Base-by-base conservation (phyloP, 2,329 filamentous ascomycete species). In the Phoma sp. region DNA sequence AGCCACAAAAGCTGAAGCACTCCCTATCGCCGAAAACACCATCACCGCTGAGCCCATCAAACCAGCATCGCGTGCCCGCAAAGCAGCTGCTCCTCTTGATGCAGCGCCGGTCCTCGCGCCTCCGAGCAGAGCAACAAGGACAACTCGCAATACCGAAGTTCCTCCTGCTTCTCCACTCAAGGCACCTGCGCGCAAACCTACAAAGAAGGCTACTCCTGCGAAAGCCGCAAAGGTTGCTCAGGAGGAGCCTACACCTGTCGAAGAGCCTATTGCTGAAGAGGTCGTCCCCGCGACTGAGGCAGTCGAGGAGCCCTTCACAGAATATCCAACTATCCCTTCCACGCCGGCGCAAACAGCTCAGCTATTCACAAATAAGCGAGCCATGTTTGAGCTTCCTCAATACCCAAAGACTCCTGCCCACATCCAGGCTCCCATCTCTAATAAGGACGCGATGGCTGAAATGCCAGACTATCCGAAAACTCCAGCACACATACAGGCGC, bases 351-450 rank as follows among this genome's bases (percentile, higher is more conserved):
- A 65, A n/a, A 51, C 57, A 29, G 13, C 25, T 7, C 57, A 58
- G 35, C 57, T 59, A 5, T 18, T 60, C 10, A 54, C 53, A 1
- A 58, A 53, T 23, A 51, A 51, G 33, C 32, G 58, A 14, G 61
- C 64, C 2, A 30, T 67, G 23, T 56, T 48, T 9, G 60, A 57
- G 44, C 58, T 64, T 2, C 61, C 59, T 4, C 45, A 55, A 18
- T 68, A 66, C 30, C 66, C 65, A 7, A 64, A 57, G n/a, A 69
- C 67, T n/a, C 67, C 66, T 13, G 56, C 58, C 3, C 67, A 69
- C 37, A 65, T 69, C 13, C 24, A 14, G 10, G 65, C 61, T 1
- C 60, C 65, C 8, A 47, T 65, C 13, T 57, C 46, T 4, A 56
- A 49, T 14, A 57, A 52, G 13, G 60, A 55, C 9, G 61, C 63